Percentiles rank a stretch among this genome's conserved stretches.
These are phyloP conservation scores for Talaromyces ruber DNA, from an alignment of 495 filamentous ascomycete species.

Conservation along the genomic window DNA sequence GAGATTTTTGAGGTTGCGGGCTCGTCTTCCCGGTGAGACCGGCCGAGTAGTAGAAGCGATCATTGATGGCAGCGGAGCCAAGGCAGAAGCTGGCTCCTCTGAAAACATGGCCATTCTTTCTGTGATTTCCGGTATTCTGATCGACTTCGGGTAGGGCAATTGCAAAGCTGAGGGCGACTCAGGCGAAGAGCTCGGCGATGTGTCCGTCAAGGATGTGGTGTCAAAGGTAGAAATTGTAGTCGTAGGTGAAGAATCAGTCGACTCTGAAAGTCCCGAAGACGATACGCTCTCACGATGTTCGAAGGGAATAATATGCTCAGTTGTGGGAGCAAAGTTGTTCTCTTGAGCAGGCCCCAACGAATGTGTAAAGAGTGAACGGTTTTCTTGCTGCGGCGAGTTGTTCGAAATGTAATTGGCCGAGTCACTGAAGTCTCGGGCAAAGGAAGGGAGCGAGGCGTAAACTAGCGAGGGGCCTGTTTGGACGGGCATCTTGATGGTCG, in stretches of 20 bases:
- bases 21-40: conserved; percentile 59
- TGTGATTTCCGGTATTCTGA: conserved; percentile 18
- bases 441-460: conserved; percentile 59
- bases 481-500: conserved; percentile 30
- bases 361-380: neutral
- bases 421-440: conserved; percentile 2
- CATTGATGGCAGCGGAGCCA: conserved; percentile 32
- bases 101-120: conserved; percentile 16
- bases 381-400: neutral
- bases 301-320: conserved; percentile 22
- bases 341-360: neutral
- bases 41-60: conserved; percentile 31
- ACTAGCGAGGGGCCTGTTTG: conserved; percentile 38
- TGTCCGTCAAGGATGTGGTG: conserved; percentile 78
- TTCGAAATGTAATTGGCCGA: neutral
- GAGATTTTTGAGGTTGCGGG: conserved; percentile 87
- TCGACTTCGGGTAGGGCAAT: conserved; percentile 31
- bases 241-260: conserved; percentile 88
- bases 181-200: conserved; percentile 85
- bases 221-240: conserved; percentile 92
- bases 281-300: conserved; percentile 35
- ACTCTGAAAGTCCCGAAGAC: conserved; percentile 77
- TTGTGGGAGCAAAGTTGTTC: conserved; percentile 20
- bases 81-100: conserved; percentile 13
- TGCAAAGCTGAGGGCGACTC: conserved; percentile 66